phyloP scores from a whole-genome alignment of 2,329 filamentous ascomycete species.

The Kalaharituber pfeilii region DNA sequence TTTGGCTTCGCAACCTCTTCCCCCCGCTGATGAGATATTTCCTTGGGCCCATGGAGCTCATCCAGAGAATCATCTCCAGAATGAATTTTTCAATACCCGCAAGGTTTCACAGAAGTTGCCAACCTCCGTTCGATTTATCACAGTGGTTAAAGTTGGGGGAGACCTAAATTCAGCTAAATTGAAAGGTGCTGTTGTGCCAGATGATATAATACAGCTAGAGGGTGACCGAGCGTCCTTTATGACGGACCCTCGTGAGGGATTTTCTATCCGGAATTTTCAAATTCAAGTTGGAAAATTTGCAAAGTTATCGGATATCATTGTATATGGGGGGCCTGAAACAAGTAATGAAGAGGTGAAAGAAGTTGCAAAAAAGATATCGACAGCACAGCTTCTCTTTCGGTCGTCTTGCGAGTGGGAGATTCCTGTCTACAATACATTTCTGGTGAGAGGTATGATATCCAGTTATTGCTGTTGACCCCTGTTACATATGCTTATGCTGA shows the following conservation, averaged over 20 bases:
- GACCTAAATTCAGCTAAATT: conserved; percentile 56
- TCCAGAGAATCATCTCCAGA: conserved; percentile 70
- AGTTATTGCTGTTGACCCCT: conserved; percentile 3
- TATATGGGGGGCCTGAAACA: conserved; percentile 62
- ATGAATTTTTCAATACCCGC: conserved; percentile 71
- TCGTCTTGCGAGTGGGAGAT: conserved; percentile 40
- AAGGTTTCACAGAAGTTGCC: conserved; percentile 56
- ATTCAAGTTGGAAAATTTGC: conserved; percentile 84
- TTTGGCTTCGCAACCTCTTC: conserved; percentile 59
- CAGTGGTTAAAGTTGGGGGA: conserved; percentile 75
- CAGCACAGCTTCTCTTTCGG: conserved; percentile 61
- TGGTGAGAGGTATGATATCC: conserved; percentile 39
- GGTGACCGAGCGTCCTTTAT: conserved; percentile 50
- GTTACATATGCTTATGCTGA: conserved; percentile 20
- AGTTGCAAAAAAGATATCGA: conserved; percentile 46
- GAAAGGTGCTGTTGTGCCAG: conserved; percentile 69
- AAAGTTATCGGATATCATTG: conserved; percentile 73
- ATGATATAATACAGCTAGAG: conserved; percentile 51
- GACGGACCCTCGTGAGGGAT: conserved; percentile 71
- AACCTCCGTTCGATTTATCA: conserved; percentile 60
- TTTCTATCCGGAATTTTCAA: conserved; percentile 92
- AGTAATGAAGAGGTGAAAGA: conserved; percentile 47
- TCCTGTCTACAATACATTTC: conserved; percentile 69
- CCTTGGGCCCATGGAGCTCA: conserved; percentile 94
- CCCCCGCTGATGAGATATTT: conserved; percentile 72